Percentiles rank a stretch among this genome's conserved stretches.
These are phyloP conservation scores for Coniochaeta sp. DNA, from an alignment of 2,329 filamentous ascomycete species.

Conservation along the genomic window DNA sequence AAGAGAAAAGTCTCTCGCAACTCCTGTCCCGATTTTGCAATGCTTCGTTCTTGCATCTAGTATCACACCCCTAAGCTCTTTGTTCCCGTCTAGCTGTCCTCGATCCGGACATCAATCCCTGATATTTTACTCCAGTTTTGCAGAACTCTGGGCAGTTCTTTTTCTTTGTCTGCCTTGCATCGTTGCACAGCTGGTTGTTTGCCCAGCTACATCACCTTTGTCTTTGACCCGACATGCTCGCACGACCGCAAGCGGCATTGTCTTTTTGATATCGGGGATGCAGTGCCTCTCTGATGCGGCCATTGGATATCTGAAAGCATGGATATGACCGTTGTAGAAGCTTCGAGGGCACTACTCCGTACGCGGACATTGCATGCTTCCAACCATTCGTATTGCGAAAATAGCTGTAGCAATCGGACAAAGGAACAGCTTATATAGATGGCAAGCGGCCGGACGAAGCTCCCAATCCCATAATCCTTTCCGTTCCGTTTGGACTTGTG, in stretches of 20 bases:
- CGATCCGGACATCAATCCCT: not conserved
- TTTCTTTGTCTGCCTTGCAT: not conserved
- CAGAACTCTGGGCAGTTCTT: not conserved
- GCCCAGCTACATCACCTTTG: not conserved
- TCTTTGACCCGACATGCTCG: not conserved
- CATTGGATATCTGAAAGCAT: not conserved
- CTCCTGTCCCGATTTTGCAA: not conserved
- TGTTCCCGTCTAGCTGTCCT: not conserved
- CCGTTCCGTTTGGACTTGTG: not conserved
- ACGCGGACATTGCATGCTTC: not conserved
- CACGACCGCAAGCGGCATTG: not conserved
- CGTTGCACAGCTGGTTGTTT: not conserved
- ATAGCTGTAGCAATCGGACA: not conserved
- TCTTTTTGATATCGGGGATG: not conserved
- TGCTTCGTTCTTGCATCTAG: no score
- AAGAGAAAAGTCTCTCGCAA: constrained; percentile 23
- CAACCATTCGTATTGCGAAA: not conserved
- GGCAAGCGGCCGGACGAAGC: not conserved
- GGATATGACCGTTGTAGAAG: not conserved
- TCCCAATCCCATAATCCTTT: not conserved
- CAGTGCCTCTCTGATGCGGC: not conserved
- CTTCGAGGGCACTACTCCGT: not conserved
- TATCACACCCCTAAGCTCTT: no score
- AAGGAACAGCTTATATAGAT: not conserved
- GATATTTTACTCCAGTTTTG: not conserved